Percentiles rank a stretch among this genome's conserved stretches.
phyloP scores from a whole-genome alignment of 2,329 filamentous ascomycete species.

The Chaetothyriales sp. region DNA sequence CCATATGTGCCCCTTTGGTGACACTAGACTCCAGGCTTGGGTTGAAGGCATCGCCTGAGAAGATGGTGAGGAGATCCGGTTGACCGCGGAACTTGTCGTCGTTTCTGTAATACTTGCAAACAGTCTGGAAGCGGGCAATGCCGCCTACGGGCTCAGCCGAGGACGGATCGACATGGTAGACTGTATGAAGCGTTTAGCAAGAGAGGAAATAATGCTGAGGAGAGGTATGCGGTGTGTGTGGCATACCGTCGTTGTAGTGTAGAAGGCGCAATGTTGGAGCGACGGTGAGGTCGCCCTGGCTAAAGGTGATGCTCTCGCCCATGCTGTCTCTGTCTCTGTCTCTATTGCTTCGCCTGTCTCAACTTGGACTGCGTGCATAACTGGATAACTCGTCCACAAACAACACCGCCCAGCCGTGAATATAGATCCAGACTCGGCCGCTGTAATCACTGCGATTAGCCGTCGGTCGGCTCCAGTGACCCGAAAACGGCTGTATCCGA shows the following conservation, averaged over 20 bases:
- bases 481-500: neutral
- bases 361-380: neutral
- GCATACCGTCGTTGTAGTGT: conserved; percentile 62
- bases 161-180: conserved; percentile 63
- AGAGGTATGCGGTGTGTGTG: neutral
- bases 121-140: conserved; percentile 61
- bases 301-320: conserved; percentile 12
- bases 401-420: too few relatives aligned
- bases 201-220: neutral
- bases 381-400: neutral
- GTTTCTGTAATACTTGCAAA: conserved; percentile 59
- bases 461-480: neutral
- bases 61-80: conserved; percentile 57
- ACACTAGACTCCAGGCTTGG: conserved; percentile 77
- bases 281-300: conserved; percentile 27
- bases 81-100: conserved; percentile 46
- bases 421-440: neutral
- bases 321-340: conserved; percentile 1
- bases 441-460: neutral
- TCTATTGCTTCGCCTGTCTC: neutral
- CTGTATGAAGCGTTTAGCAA: conserved; percentile 24
- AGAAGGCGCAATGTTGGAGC: conserved; percentile 62
- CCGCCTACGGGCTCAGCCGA: conserved; percentile 53
- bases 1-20: conserved; percentile 82
- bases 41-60: conserved; percentile 87